A percentile compares a stretch with the other conserved stretches of the same genome.
Conservation (phyloP, 805 yeast genomes). For the Ogataea allantospora region DNA sequence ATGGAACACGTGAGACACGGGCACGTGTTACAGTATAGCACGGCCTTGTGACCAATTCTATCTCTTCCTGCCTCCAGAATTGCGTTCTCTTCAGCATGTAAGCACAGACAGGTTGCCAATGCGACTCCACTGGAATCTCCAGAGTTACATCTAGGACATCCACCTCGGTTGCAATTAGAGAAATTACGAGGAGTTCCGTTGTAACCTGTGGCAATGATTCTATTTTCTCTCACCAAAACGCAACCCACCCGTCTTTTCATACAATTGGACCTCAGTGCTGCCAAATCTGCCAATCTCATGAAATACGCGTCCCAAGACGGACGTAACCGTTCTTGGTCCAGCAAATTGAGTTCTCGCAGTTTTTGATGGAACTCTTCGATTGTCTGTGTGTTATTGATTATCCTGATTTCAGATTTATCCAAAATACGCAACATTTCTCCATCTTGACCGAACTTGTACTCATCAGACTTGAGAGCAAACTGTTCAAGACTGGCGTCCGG, state of each 20-base stretch:
- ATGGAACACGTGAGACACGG: constrained; percentile 96
- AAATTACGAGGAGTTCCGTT: constrained; percentile 95
- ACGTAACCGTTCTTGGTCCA: constrained; percentile 60
- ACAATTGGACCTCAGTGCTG: constrained; percentile 90
- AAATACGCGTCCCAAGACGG: constrained; percentile 97
- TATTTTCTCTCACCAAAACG: constrained; percentile 79
- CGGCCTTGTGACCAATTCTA: constrained; percentile 62
- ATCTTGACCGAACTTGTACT: constrained; percentile 7
- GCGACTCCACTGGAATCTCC: constrained; percentile 62
- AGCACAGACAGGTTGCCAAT: constrained; percentile 81
- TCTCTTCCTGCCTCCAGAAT: constrained; percentile 91
- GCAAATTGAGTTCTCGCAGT: constrained; percentile 41
- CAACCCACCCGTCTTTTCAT: constrained; percentile 98
- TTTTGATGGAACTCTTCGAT: constrained; percentile 37
- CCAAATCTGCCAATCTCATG: constrained; percentile 89
- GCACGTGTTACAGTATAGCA: constrained; percentile 90
- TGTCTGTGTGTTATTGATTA: constrained; percentile 49
- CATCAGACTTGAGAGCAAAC: constrained; percentile 19
- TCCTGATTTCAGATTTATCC: constrained; percentile 52
- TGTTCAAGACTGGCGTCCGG: constrained; percentile 13
- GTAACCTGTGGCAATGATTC: constrained; percentile 95
- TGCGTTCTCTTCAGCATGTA: constrained; percentile 98
- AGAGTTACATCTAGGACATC: constrained; percentile 84
- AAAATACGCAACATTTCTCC: constrained; percentile 39
- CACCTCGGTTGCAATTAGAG: constrained; percentile 91